Conservation (phyloP, 2,329 filamentous ascomycete species). For the Ceratocystis smalleyi region DNA sequence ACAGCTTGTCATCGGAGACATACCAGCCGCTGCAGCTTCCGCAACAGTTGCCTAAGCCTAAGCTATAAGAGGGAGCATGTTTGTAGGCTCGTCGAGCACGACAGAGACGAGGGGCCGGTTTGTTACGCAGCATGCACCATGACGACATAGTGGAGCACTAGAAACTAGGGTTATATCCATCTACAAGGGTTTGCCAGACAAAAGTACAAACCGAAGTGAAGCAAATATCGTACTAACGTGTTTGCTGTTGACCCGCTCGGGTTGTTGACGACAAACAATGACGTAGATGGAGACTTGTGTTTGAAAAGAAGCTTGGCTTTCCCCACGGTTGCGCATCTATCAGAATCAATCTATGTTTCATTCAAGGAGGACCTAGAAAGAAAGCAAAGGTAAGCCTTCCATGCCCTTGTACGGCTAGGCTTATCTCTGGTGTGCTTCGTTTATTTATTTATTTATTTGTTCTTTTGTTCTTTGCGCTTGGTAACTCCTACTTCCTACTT, state of each 20-base stretch:
- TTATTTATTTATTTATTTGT: not conserved
- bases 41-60: slow-evolving; percentile 33
- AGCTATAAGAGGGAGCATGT: slow-evolving; percentile 25
- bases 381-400: no score
- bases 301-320: no score
- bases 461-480: not conserved
- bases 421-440: not conserved
- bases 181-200: not conserved
- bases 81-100: not conserved
- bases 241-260: not conserved
- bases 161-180: not conserved
- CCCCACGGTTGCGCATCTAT: no score
- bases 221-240: not conserved
- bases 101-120: not conserved
- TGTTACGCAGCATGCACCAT: not conserved
- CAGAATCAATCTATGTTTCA: not conserved
- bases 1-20: slow-evolving; percentile 33
- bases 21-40: slow-evolving; percentile 41
- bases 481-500: not conserved
- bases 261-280: not conserved
- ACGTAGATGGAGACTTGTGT: not conserved
- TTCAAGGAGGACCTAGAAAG: no score
- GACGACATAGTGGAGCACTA: not conserved
- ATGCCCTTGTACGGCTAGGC: no score
- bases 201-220: not conserved